Evolutionary conservation across 2,329 filamentous ascomycete species (phyloP), one percentile per base, ranked within the genome.

Genomic region (Fusarium subtropicale): DNA sequence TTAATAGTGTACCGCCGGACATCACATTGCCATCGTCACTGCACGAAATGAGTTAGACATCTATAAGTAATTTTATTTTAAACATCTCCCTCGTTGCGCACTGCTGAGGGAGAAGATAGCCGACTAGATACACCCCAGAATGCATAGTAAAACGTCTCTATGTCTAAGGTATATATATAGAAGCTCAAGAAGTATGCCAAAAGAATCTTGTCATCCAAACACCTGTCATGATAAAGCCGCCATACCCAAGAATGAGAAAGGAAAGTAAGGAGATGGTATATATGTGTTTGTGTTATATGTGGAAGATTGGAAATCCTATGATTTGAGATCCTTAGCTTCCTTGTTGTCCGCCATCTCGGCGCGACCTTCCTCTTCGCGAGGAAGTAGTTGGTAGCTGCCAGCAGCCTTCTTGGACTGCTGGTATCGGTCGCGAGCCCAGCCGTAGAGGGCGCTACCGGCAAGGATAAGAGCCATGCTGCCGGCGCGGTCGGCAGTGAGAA

Each of bases 401-500:
- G 71, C 59, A 20, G 66, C 52, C 70, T 74, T 74, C 63, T 74
- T 74, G 46, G 56, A 44, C 56, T 74, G 72, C 33, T 66, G 62
- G 56, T 71, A 73, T 34, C 72, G 72, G 51, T 74, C 72, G 18
- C 71, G 60, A 39, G 72, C 72, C 72, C 72, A 74, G 31, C 72
- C 72, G 64, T 74, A 74, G 34, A 74, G 61, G 28, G 70, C 66
- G 28, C 72, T 74, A 46, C 72, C 72, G 22, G 63, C 39, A 24
- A 74, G 72, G 36, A 74, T 74, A 16, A 74, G 70, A 45, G 60
- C 62, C 72, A 74, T 74, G 61, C 72, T 74, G 26, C 72, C 72
- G 4, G 68, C 72, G 36, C 72, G 72, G 52, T 74, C 72, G 51
- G 69, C 71, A 34, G 72, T 74, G 33, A 74, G 46, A 16, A 68